A percentile compares a stretch with the other conserved stretches of the same genome.
These are phyloP conservation scores for Harringtonia lauricola DNA, from an alignment of 2,329 filamentous ascomycete genomes.

Conservation along the genomic window DNA sequence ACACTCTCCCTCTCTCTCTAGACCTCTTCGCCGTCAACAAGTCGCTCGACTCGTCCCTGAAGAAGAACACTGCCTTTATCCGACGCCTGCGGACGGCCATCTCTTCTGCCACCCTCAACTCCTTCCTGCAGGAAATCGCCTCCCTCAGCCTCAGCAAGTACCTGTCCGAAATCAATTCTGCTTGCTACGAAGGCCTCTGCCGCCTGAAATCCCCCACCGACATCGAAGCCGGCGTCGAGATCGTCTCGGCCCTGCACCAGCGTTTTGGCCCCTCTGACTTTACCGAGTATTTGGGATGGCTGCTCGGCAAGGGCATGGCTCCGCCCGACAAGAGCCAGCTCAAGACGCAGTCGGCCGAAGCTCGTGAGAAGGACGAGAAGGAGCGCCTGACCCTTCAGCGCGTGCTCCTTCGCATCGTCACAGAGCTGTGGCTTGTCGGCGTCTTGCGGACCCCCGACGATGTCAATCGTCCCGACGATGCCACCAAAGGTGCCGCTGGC, in stretches of 20 bases:
- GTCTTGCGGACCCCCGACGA: slow-evolving; percentile 72
- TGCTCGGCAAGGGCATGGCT: slow-evolving; percentile 80
- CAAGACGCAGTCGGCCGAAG: slow-evolving; percentile 68
- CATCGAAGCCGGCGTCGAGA: slow-evolving; percentile 82
- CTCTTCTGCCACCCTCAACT: slow-evolving; percentile 64
- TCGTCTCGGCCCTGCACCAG: slow-evolving; percentile 90
- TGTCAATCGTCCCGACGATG: slow-evolving; percentile 49
- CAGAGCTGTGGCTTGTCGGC: slow-evolving; percentile 90
- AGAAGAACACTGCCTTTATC: slow-evolving; percentile 98
- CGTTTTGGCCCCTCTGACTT: slow-evolving; percentile 86
- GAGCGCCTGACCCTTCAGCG: slow-evolving; percentile 81
- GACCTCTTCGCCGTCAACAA: slow-evolving; percentile 68
- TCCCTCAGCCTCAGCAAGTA: slow-evolving; percentile 91
- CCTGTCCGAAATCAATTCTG: slow-evolving; percentile 90
- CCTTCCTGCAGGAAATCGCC: slow-evolving; percentile 82
- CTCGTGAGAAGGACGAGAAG: slow-evolving; percentile 91
- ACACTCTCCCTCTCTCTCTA: slow-evolving; percentile 26
- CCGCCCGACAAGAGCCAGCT: slow-evolving; percentile 78
- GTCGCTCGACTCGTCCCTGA: slow-evolving; percentile 85
- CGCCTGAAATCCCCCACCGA: slow-evolving; percentile 87
- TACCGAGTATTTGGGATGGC: slow-evolving; percentile 84
- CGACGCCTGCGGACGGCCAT: slow-evolving; percentile 89
- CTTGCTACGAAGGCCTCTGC: slow-evolving; percentile 88
- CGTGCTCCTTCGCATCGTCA: slow-evolving; percentile 77
- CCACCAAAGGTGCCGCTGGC: slow-evolving; percentile 46